phyloP scores from a whole-genome alignment of 2,329 filamentous ascomycete species.

The Fusarium xyrophilum region DNA sequence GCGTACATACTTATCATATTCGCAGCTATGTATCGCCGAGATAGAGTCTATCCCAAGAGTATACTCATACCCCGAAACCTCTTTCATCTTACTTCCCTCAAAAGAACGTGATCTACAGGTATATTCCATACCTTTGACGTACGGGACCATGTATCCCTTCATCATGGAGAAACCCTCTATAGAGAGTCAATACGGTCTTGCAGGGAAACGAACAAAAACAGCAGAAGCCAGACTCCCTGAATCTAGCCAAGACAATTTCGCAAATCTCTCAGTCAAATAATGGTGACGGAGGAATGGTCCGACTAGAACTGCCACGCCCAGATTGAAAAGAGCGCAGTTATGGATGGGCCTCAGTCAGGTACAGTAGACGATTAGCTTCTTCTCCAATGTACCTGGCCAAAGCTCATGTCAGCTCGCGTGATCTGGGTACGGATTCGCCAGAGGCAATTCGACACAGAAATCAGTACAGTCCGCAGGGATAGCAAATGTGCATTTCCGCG shows the following conservation, averaged over 20 bases:
- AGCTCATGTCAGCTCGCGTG: slow-evolving; percentile 12
- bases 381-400: neutral
- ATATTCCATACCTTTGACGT: neutral
- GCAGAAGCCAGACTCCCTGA: slow-evolving; percentile 21
- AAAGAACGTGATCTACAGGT: neutral
- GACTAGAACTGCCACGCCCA: slow-evolving; percentile 3
- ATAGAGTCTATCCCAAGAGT: neutral
- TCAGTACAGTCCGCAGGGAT: too few relatives aligned
- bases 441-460: neutral
- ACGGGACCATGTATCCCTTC: neutral
- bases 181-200: neutral
- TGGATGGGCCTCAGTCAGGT: slow-evolving; percentile 8
- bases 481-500: too few relatives aligned
- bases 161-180: neutral
- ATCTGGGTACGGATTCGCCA: neutral
- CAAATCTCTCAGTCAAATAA: slow-evolving; percentile 5
- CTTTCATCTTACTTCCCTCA: neutral
- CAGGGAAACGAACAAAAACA: slow-evolving; percentile 7
- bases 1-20: neutral
- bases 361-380: neutral
- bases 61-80: neutral
- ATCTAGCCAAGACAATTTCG: slow-evolving; percentile 16
- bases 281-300: slow-evolving; percentile 21
- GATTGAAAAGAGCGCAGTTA: slow-evolving; percentile 7
- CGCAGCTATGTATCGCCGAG: neutral